Evolutionary conservation across 192 early-diverging fungal species (phyloP).

Genomic region (Podila epicladia): DNA sequence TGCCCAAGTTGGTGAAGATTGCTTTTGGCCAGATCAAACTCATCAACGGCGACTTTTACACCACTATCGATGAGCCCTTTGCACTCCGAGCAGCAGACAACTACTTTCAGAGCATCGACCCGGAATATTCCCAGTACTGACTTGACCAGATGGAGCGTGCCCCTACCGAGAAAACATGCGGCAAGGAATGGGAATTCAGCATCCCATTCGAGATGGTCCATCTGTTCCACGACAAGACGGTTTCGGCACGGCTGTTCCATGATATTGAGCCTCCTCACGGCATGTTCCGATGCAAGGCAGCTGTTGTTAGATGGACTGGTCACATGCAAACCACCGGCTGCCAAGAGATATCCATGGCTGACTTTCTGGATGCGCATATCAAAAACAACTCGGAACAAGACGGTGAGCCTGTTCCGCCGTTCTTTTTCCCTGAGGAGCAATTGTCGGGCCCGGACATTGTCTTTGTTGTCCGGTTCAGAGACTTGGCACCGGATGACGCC

Average conservation of each 20-base stretch:
- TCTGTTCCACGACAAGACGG: constrained; percentile 8
- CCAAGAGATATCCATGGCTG: constrained; percentile 9
- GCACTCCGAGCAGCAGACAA: constrained; percentile 16
- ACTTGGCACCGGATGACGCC: background rate
- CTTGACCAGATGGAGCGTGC: background rate
- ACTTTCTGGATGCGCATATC: constrained; percentile 23
- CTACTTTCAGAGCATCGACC: constrained; percentile 13
- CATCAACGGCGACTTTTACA: background rate
- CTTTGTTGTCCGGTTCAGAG: constrained; percentile 23
- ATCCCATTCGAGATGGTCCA: constrained; percentile 7
- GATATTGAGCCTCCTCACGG: background rate
- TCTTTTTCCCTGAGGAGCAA: constrained; percentile 9
- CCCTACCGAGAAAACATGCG: background rate
- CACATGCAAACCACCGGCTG: constrained; percentile 10
- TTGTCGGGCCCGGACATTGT: constrained; percentile 13
- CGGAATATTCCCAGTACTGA: background rate
- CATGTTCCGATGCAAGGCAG: constrained; percentile 14
- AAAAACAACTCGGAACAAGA: constrained; percentile 1
- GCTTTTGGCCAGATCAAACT: constrained; percentile 17
- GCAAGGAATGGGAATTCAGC: constrained; percentile 11
- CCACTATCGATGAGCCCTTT: constrained; percentile 21
- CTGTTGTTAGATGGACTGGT: constrained; percentile 20
- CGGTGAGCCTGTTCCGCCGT: constrained; percentile 5
- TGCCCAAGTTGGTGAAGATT: constrained; percentile 18
- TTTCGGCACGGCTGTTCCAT: constrained; percentile 1